phyloP scores from a whole-genome alignment of 2,329 filamentous ascomycete genomes.

The Gnomoniopsis sp. region DNA sequence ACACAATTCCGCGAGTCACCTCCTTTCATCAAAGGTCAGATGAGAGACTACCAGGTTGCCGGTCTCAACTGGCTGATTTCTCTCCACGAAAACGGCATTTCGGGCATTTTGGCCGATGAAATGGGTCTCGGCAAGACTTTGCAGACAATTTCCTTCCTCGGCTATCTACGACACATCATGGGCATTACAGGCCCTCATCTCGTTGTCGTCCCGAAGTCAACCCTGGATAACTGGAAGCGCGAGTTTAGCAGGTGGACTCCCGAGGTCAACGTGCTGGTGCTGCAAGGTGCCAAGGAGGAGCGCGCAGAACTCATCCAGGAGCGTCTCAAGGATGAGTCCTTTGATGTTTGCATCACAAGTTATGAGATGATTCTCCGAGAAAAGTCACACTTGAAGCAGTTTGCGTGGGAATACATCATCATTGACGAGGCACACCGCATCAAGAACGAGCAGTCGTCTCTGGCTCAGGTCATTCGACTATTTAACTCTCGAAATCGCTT shows the following conservation, averaged over 20 bases:
- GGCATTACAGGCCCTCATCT: constrained; percentile 89
- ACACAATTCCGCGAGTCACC: constrained; percentile 94
- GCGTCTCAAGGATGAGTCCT: constrained; percentile 87
- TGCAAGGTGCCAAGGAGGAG: constrained; percentile 95
- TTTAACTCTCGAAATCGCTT: constrained; percentile 95
- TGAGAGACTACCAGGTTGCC: constrained; percentile 95
- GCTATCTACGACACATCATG: constrained; percentile 87
- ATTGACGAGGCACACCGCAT: constrained; percentile 98
- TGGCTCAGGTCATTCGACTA: constrained; percentile 92
- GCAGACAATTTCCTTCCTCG: constrained; percentile 95
- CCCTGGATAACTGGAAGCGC: constrained; percentile 96
- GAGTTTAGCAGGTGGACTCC: constrained; percentile 95
- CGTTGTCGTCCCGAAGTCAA: constrained; percentile 91
- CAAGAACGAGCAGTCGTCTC: constrained; percentile 97
- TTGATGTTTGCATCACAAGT: constrained; percentile 96
- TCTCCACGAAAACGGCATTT: constrained; percentile 97
- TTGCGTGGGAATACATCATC: constrained; percentile 99
- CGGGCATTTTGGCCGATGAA: constrained; percentile 94
- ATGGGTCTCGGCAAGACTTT: constrained; percentile 98
- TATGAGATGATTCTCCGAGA: constrained; percentile 99
- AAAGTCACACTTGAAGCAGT: constrained; percentile 92
- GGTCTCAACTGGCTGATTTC: constrained; percentile 98
- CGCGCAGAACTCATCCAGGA: constrained; percentile 85
- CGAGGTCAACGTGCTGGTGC: constrained; percentile 87
- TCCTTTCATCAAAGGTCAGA: constrained; percentile 78